Conservation (phyloP, 2,329 filamentous ascomycete species). For the Colletotrichum salicis region DNA sequence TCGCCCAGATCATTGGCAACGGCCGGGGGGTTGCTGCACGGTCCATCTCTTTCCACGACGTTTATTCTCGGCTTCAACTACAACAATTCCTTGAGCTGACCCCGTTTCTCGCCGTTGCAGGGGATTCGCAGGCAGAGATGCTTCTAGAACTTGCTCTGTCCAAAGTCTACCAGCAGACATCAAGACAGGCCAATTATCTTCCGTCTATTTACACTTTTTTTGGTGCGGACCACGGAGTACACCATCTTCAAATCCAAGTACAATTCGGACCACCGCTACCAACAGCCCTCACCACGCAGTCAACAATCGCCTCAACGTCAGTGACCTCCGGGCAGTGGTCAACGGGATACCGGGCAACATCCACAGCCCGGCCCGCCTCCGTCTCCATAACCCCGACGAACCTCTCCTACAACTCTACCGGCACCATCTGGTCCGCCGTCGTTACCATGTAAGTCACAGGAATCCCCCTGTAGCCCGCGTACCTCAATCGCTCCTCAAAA, state of each 20-base stretch:
- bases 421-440: background rate
- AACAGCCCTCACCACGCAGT: background rate
- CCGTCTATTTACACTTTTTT: background rate
- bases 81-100: no score
- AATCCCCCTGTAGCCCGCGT: background rate
- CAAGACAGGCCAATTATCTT: background rate
- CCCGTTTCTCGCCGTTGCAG: background rate
- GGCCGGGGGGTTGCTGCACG: constrained; percentile 17
- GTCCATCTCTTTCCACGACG: constrained; percentile 19
- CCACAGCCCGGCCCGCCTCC: constrained; percentile 15
- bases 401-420: constrained; percentile 1
- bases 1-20: background rate
- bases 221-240: no score
- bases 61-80: background rate
- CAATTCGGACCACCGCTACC: background rate
- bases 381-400: constrained; percentile 13
- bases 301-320: background rate
- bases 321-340: constrained; percentile 20
- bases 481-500: background rate
- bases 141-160: background rate
- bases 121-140: background rate
- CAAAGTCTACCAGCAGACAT: background rate
- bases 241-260: background rate
- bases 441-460: background rate
- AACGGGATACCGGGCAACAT: constrained; percentile 7